Evolutionary conservation across 331 rosid genomes (phyloP).

Genomic region (Pyrus hybrid): DNA sequence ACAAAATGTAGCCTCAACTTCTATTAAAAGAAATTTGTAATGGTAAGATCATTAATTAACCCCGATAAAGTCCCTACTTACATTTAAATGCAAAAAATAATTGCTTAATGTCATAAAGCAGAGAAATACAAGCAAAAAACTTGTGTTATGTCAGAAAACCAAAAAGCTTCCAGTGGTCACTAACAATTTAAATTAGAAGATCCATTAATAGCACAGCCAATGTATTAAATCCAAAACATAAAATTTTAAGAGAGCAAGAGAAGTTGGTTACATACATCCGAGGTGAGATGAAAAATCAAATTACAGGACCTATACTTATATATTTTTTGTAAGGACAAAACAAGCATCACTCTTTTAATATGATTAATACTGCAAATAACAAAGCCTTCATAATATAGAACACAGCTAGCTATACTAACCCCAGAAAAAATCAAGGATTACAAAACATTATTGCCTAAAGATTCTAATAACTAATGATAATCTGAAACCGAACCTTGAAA

Average conservation of each 20-base stretch:
- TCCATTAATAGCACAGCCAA: background rate
- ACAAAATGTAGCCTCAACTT: constrained; percentile 3
- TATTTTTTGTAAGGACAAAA: background rate
- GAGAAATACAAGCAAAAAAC: background rate
- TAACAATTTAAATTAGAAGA: background rate
- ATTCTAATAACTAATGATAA: background rate
- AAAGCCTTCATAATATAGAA: background rate
- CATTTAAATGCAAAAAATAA: background rate
- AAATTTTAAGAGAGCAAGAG: too few relatives aligned
- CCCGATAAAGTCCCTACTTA: background rate
- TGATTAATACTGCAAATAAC: background rate
- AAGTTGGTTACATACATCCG: background rate
- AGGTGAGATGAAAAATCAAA: background rate
- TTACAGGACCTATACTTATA: background rate
- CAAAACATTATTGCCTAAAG: background rate
- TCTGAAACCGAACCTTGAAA: constrained; percentile 66
- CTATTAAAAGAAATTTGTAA: background rate
- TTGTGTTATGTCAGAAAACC: background rate
- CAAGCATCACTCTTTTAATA: background rate
- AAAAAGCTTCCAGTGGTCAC: background rate
- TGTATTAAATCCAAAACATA: background rate
- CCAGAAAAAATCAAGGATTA: background rate
- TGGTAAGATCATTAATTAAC: background rate
- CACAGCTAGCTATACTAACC: background rate
- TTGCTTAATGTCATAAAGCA: background rate